Evolutionary conservation across 2,329 filamentous ascomycete genomes (phyloP), one percentile per base, ranked within the genome.

Genomic region (Ceratocystis harringtonii): DNA sequence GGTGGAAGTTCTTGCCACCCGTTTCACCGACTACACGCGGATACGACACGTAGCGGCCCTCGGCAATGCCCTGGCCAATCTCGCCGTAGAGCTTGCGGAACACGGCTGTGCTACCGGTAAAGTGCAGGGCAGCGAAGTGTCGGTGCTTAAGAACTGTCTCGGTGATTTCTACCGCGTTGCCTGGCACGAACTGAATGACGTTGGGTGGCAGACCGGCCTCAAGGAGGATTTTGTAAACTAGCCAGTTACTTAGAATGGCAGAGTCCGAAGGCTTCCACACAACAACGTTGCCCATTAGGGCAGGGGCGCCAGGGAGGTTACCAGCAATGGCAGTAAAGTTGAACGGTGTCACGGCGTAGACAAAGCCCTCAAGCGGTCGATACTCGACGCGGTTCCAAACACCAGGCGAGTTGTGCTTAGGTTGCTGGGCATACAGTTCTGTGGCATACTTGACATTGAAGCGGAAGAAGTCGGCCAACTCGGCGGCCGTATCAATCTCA

Each of bases 301-400:
- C 91, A 15, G 92, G 91, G 0, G 89, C 87, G 61, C 84, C 87
- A 17, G 88, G 84, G 52, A 97, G 80, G 77, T 96, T 96, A 66
- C 87, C 92, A 10, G 86, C 91, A 71, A 97, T 95, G 69, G 92
- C 92, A 25, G 92, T 96, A 78, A 97, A 97, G 80, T 97, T 97
- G 82, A 96, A 97, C 55, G 92, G 92, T 67, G 87, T 90, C 71
- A 96, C 85, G 44, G 92, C 92, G 74, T 96, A 96, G 68, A 97
- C 90, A 75, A 97, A 96, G 19, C 92, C 92, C 75, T 97, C 92
- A 2, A 97, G 83, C 19, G 92, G 87, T 48, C 92, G 83, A 79
- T 96, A 86, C 77, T 96, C 92, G 68, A 91, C 82, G 52, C 92
- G 84, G 77, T 96, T 96, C 92, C 92, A 96, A 45, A 95, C 83